Conservation (phyloP, 768 basidiomycete species). For the Suillus bovinus region DNA sequence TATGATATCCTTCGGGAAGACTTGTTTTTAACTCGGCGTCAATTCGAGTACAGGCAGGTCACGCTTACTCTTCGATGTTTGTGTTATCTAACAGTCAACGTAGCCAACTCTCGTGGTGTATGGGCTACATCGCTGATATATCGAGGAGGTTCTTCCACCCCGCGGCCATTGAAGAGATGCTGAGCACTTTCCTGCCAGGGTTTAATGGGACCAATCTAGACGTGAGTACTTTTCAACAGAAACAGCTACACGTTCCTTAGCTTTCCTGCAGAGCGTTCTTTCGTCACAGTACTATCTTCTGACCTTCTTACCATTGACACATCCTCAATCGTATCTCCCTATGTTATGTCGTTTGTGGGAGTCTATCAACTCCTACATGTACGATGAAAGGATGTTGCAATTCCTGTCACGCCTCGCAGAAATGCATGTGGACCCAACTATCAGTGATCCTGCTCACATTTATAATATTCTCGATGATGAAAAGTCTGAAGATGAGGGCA, state of each 20-base stretch:
- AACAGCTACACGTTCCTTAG: conserved; percentile 32
- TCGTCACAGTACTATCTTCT: conserved; percentile 84
- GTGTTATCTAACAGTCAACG: not conserved
- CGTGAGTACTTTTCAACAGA: conserved; percentile 42
- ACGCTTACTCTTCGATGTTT: conserved; percentile 1
- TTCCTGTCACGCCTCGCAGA: conserved; percentile 78
- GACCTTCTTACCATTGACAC: conserved; percentile 82
- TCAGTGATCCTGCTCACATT: conserved; percentile 73
- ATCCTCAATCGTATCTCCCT: conserved; percentile 81
- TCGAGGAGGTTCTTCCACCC: conserved; percentile 88
- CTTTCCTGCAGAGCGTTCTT: conserved; percentile 76
- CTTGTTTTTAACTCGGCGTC: conserved; percentile 72
- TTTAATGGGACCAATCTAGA: conserved; percentile 75
- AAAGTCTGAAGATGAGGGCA: conserved; percentile 57
- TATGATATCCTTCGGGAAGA: conserved; percentile 70
- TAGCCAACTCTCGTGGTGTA: conserved; percentile 76
- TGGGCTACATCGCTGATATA: conserved; percentile 69
- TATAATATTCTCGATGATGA: conserved; percentile 64
- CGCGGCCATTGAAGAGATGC: conserved; percentile 83
- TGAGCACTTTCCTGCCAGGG: conserved; percentile 78
- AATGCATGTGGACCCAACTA: conserved; percentile 69
- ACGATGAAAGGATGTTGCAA: conserved; percentile 87
- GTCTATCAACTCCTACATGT: conserved; percentile 85
- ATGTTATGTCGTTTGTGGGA: conserved; percentile 88
- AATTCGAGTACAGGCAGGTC: conserved; percentile 77